Evolutionary conservation across 345 rosid genomes (phyloP).

Genomic region (Firmiana major): DNA sequence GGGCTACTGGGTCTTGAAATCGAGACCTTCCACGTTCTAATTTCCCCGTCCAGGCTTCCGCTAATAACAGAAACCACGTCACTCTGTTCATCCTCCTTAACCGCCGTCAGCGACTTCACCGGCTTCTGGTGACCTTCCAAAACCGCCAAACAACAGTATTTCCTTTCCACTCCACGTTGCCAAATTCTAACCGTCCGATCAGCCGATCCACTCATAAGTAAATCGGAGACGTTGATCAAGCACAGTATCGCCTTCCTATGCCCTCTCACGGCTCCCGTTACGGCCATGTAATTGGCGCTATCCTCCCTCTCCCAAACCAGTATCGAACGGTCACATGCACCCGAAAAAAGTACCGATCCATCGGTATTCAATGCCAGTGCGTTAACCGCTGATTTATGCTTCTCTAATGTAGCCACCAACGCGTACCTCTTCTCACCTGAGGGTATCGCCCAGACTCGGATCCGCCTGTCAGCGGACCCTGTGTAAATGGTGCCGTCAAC

Average conservation of each 20-base stretch:
- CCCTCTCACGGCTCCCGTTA: constrained; percentile 83
- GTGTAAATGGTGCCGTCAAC: constrained; percentile 68
- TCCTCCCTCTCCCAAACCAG: constrained; percentile 93
- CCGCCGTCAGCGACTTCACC: constrained; percentile 73
- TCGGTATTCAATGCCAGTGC: constrained; percentile 67
- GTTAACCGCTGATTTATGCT: constrained; percentile 85
- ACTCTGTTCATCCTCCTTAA: constrained; percentile 30
- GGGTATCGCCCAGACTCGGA: constrained; percentile 76
- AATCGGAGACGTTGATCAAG: constrained; percentile 49
- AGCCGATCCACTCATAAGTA: constrained; percentile 82
- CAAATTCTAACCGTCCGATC: constrained; percentile 87
- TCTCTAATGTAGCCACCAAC: constrained; percentile 67
- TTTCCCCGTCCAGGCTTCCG: constrained; percentile 81
- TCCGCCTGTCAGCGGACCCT: constrained; percentile 79
- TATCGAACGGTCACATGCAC: constrained; percentile 92
- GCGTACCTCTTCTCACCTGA: constrained; percentile 41
- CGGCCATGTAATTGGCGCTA: constrained; percentile 60
- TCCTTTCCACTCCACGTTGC: constrained; percentile 53
- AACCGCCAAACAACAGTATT: constrained; percentile 63
- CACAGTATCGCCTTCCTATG: constrained; percentile 69
- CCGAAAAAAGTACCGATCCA: constrained; percentile 80
- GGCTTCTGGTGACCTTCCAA: constrained; percentile 68
- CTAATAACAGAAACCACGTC: constrained; percentile 56
- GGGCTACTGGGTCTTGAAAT: constrained; percentile 33
- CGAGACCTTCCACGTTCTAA: constrained; percentile 58